Evolutionary conservation across 148 eudicot species (phyloP).

Genomic region (Salicornia ramosissima): DNA sequence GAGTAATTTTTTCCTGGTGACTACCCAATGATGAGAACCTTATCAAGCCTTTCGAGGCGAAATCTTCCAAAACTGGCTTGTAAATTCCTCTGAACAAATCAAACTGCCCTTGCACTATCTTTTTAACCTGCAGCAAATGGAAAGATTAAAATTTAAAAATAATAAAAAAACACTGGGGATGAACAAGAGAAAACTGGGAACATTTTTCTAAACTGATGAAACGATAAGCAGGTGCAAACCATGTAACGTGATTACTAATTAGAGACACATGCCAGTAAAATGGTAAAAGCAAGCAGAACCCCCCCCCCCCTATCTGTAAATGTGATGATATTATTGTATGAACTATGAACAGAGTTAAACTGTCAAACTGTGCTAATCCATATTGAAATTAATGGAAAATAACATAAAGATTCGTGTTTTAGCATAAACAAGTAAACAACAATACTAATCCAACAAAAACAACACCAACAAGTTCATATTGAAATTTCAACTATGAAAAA

Average conservation of each 20-base stretch:
- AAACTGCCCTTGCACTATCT: constrained; percentile 87
- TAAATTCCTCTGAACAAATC: constrained; percentile 67
- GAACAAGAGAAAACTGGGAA: background rate
- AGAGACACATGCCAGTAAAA: background rate
- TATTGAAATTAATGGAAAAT: no score
- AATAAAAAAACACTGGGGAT: background rate
- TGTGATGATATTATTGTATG: no score
- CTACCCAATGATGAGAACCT: constrained; percentile 45
- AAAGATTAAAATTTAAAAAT: no score
- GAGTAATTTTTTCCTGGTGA: constrained; percentile 42
- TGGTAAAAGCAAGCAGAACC: no score
- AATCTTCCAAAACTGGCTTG: constrained; percentile 66
- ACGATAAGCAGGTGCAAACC: background rate
- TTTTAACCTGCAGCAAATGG: constrained; percentile 56
- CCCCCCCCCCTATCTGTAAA: no score
- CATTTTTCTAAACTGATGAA: background rate
- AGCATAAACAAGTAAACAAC: no score
- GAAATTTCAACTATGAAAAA: no score
- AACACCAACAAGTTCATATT: no score
- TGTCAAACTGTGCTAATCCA: no score
- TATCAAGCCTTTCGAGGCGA: constrained; percentile 59
- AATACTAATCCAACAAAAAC: no score
- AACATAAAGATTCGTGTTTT: no score
- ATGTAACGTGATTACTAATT: background rate
- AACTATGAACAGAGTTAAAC: no score